Evolutionary conservation across 2,329 filamentous ascomycete genomes (phyloP).

Genomic region (Didymella arachidicola): DNA sequence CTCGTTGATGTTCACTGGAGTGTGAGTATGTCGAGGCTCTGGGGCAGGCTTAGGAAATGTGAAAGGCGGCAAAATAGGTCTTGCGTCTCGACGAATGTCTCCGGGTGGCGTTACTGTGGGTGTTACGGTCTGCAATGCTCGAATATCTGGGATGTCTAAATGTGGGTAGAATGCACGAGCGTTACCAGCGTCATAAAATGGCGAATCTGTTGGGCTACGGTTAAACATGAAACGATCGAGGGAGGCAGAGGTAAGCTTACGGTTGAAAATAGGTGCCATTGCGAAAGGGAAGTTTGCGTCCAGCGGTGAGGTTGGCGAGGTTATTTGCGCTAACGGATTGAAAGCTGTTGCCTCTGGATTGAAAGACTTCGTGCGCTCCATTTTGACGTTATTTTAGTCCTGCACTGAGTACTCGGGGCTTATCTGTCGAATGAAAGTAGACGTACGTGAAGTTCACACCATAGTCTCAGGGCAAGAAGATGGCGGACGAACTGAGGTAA

Average conservation of each 20-base stretch:
- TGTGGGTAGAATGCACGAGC: neutral
- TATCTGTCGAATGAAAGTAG: neutral
- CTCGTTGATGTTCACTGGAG: slow-evolving; percentile 25
- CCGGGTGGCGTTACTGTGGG: neutral
- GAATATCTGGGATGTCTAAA: neutral
- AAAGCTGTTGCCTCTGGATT: slow-evolving; percentile 23
- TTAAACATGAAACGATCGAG: neutral
- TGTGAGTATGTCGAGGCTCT: slow-evolving; percentile 1
- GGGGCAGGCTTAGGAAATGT: neutral
- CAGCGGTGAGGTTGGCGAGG: neutral
- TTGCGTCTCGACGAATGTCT: neutral
- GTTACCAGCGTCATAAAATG: neutral
- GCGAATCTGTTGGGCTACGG: neutral
- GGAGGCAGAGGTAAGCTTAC: neutral
- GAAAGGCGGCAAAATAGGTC: neutral
- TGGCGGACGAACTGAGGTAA: neutral
- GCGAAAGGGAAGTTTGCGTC: neutral
- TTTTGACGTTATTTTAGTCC: neutral
- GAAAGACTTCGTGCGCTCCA: slow-evolving; percentile 15
- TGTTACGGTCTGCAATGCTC: neutral
- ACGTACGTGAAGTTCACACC: slow-evolving; percentile 3
- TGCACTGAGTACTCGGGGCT: no score
- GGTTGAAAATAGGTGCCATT: slow-evolving; percentile 15
- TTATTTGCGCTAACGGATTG: neutral
- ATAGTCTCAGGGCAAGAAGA: neutral